Base-by-base conservation (phyloP, 495 filamentous ascomycete species). In the Aspergillus bertholletiae region DNA sequence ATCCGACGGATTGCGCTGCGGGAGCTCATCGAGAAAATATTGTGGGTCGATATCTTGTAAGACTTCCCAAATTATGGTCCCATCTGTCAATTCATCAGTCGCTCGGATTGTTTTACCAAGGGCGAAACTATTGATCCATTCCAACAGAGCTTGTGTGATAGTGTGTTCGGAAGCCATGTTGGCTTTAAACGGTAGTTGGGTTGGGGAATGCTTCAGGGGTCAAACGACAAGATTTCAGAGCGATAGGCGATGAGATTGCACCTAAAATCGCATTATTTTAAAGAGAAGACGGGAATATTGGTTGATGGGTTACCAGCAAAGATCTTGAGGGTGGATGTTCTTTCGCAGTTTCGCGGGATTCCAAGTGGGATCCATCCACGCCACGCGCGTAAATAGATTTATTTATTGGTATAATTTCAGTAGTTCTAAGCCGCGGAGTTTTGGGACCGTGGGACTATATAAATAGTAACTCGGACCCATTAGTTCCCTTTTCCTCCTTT, bases 51-150 rank as follows among this genome's bases (percentile, higher is more conserved):
- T 77, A 56, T 86, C 80, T 60, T 80, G 80, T 69, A 88, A 66
- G 67, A 84, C 80, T 59, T 82, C 74, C 87, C 86, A 82, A 59
- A 96, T 78, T 24, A 88, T 78, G 47, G 81, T 78, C 45, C 90
- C 92, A 68, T 95, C 87, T 49, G 80, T 84, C 62, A 96, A 77
- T 60, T 91, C 84, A 53, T 81, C 80, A 52, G 84, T 66, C 41
- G 66, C 67, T 28, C 71, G 66, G 48, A 80, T 71, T 23, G 69
- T 75, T 57, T 73, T 69, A 30, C 71, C 70, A 21, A 80, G 60
- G 40, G 74, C 70, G 60, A 81, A 79, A 63, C 72, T 75, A 65
- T 81, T 83, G 61, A 82, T 73, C 81, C 81, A 85, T 73, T 82
- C 79, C 58, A 84, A 60, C 50, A 85, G 68, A 56, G 80, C 81